Conservation (phyloP, 208 protist species). For the Crithidia acanthocephali region DNA sequence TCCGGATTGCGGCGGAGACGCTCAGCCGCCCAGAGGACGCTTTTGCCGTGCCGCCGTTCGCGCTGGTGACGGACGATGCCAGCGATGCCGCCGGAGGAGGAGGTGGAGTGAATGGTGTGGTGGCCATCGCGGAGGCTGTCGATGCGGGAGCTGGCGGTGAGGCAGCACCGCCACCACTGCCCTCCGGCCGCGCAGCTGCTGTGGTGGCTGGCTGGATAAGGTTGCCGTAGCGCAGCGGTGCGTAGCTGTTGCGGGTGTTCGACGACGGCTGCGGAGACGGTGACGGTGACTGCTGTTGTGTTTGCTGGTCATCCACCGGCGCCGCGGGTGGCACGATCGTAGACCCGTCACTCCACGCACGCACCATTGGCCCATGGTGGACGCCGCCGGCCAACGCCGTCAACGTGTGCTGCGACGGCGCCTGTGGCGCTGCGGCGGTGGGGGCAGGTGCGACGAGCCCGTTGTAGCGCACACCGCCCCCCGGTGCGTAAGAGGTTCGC, state of each 20-base stretch:
- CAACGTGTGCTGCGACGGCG: background rate
- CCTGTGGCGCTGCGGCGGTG: background rate
- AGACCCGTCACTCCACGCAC: conserved; percentile 3
- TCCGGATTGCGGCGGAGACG: conserved; percentile 46
- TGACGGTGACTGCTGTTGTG: background rate
- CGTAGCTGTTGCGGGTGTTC: conserved; percentile 29
- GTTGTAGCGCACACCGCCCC: conserved; percentile 29
- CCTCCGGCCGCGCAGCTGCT: background rate
- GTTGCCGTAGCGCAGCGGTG: conserved; percentile 36
- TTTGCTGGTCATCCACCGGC: background rate
- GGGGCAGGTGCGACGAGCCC: background rate
- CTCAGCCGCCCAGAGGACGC: background rate
- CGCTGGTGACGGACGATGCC: background rate
- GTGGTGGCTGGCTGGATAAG: background rate
- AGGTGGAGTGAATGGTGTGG: too few relatives aligned
- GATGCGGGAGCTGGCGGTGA: too few relatives aligned
- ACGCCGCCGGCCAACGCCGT: too few relatives aligned
- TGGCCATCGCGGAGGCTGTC: background rate
- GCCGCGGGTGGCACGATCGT: background rate
- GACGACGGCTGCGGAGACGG: background rate
- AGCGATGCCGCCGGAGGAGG: background rate
- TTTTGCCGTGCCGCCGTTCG: background rate
- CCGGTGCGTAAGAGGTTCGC: conserved; percentile 33
- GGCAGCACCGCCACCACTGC: background rate
- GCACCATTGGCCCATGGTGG: background rate